A percentile compares a stretch with the other conserved stretches of the same genome.
Evolutionary conservation across 345 rosid species (phyloP).

Genomic region (Tarenaya hassleriana): DNA sequence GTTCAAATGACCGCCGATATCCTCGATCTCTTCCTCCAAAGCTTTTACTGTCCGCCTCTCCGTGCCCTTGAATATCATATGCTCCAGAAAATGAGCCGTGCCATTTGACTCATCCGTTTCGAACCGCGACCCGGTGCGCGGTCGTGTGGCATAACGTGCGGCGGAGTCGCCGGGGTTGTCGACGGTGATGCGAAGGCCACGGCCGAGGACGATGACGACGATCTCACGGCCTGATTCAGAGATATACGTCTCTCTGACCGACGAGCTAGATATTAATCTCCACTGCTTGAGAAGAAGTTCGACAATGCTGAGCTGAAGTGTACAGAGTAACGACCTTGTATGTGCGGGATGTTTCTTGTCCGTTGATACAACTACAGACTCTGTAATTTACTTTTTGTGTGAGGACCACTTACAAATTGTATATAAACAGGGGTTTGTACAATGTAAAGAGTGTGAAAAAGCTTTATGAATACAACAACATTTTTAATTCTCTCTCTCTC

Average conservation of each 20-base stretch:
- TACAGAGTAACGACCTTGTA: too few relatives aligned
- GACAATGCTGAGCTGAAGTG: too few relatives aligned
- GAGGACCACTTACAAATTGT: too few relatives aligned
- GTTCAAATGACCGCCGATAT: slow-evolving; percentile 93
- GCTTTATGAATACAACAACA: too few relatives aligned
- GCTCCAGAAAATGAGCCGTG: slow-evolving; percentile 93
- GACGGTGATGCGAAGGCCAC: slow-evolving; percentile 28
- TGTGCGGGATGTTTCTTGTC: too few relatives aligned
- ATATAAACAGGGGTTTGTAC: too few relatives aligned
- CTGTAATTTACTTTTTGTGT: too few relatives aligned
- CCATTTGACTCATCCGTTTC: slow-evolving; percentile 89
- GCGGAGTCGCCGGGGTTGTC: slow-evolving; percentile 32
- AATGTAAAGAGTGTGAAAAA: too few relatives aligned
- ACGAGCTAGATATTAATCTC: slow-evolving; percentile 41
- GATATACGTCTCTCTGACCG: slow-evolving; percentile 41
- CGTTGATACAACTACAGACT: too few relatives aligned
- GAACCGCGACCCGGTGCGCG: slow-evolving; percentile 84
- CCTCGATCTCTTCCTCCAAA: slow-evolving; percentile 90
- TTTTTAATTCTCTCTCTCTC: too few relatives aligned
- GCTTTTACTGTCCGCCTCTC: slow-evolving; percentile 49
- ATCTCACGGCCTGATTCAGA: slow-evolving; percentile 32
- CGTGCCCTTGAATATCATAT: slow-evolving; percentile 96
- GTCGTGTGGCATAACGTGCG: slow-evolving; percentile 70
- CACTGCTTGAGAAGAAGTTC: too few relatives aligned
- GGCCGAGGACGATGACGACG: slow-evolving; percentile 39